These are phyloP conservation scores for Neurospora sp. DNA, from an alignment of 495 filamentous ascomycete genomes.

Conservation along the genomic window DNA sequence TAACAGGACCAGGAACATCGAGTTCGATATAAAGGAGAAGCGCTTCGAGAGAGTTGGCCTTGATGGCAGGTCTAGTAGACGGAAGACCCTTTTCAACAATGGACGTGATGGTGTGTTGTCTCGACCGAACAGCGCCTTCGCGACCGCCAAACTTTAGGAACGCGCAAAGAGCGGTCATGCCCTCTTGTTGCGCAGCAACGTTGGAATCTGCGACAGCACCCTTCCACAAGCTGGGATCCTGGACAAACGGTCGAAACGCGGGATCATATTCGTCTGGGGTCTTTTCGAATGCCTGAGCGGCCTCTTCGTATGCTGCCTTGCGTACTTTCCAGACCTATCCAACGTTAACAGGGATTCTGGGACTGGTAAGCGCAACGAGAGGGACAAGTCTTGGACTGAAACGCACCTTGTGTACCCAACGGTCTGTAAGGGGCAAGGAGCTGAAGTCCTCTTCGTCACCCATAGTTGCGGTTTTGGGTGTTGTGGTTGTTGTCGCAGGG, in stretches of 20 bases:
- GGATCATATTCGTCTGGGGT: slow-evolving; percentile 83
- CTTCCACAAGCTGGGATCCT: slow-evolving; percentile 84
- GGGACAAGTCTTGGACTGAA: not conserved
- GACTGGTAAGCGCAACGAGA: not conserved
- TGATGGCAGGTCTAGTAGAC: slow-evolving; percentile 77
- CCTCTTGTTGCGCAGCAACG: slow-evolving; percentile 93
- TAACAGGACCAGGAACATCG: slow-evolving; percentile 73
- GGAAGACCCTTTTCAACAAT: slow-evolving; percentile 90
- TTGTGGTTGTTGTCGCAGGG: not conserved
- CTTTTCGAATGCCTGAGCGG: slow-evolving; percentile 71
- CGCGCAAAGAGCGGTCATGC: slow-evolving; percentile 72
- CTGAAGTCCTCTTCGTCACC: slow-evolving; percentile 79
- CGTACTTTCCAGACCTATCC: slow-evolving; percentile 88
- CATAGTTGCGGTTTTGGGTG: slow-evolving; percentile 33
- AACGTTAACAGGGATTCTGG: slow-evolving; percentile 1
- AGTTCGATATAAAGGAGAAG: slow-evolving; percentile 83
- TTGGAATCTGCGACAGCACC: slow-evolving; percentile 90
- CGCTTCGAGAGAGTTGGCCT: slow-evolving; percentile 77
- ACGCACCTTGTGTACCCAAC: slow-evolving; percentile 79
- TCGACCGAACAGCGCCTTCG: slow-evolving; percentile 72
- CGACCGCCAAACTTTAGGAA: slow-evolving; percentile 81
- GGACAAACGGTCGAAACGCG: slow-evolving; percentile 73
- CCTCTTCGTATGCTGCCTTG: slow-evolving; percentile 92
- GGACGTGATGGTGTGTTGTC: slow-evolving; percentile 58
- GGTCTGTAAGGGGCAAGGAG: slow-evolving; percentile 67